phyloP scores from a whole-genome alignment of 2,329 filamentous ascomycete species.

The Ophiostoma pallidulum region DNA sequence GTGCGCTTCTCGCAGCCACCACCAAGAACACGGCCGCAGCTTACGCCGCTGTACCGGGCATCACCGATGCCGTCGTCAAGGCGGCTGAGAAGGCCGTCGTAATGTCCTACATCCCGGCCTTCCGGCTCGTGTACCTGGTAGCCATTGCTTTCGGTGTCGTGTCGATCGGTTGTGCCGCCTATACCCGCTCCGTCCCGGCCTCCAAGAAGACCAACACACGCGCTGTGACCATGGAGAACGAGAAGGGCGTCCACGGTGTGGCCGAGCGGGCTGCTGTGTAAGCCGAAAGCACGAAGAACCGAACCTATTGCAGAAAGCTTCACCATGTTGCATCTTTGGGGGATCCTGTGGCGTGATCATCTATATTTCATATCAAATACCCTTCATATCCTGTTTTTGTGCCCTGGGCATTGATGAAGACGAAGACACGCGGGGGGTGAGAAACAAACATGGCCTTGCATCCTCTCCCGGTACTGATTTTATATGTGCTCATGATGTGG shows the following conservation, averaged over 20 bases:
- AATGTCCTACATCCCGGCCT: conserved; percentile 20
- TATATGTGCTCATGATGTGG: too few species aligned
- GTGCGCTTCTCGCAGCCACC: conserved; percentile 19
- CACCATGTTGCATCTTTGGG: too few species aligned
- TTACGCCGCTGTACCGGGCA: conserved; percentile 20
- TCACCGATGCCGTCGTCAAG: conserved; percentile 20
- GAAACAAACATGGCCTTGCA: too few species aligned
- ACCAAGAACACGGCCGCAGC: conserved; percentile 22
- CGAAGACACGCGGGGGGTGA: too few species aligned
- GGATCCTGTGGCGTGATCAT: too few species aligned
- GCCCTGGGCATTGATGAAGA: too few species aligned
- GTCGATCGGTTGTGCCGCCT: conserved; percentile 18
- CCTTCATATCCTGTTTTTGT: too few species aligned
- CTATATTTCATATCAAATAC: too few species aligned
- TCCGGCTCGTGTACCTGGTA: conserved; percentile 25
- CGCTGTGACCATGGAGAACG: conserved; percentile 10
- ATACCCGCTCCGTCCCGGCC: background rate
- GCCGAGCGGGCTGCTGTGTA: conserved; percentile 1
- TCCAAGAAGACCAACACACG: conserved; percentile 4
- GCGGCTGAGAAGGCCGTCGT: conserved; percentile 25
- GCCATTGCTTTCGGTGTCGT: conserved; percentile 28
- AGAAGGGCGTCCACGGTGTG: conserved; percentile 3
- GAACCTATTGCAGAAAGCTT: too few species aligned
- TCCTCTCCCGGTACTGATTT: too few species aligned
- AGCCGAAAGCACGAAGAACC: too few species aligned